These are phyloP conservation scores for Panaeolus papilionaceus DNA, from an alignment of 768 basidiomycete genomes.

Conservation along the genomic window DNA sequence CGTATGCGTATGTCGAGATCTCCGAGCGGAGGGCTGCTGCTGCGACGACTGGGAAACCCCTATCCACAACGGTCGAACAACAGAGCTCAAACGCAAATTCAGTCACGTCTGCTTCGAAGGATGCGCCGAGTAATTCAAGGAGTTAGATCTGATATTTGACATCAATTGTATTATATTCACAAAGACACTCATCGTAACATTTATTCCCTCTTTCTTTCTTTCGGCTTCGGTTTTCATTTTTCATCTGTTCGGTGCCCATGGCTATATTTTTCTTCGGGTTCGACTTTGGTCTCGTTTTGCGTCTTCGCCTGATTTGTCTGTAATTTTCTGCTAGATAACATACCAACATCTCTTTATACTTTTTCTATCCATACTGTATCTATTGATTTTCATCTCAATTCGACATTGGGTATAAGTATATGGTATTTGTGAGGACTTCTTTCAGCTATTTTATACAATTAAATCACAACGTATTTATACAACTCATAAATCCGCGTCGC, in stretches of 20 bases:
- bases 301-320: neutral
- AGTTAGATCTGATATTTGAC: neutral
- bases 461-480: too few species aligned
- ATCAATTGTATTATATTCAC: neutral
- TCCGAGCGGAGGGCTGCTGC: constrained; percentile 42
- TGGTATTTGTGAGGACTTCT: too few species aligned
- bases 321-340: neutral
- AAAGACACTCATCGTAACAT: neutral
- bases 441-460: too few species aligned
- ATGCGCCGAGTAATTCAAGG: neutral
- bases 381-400: neutral
- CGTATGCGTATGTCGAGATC: constrained; percentile 76
- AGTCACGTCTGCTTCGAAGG: neutral
- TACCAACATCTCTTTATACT: neutral
- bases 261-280: neutral
- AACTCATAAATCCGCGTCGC: too few species aligned
- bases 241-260: neutral
- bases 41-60: neutral
- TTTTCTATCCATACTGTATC: constrained; percentile 12
- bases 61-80: neutral
- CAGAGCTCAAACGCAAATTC: neutral
- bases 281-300: neutral
- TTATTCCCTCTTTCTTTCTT: neutral
- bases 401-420: neutral
- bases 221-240: neutral